Evolutionary conservation across 768 basidiomycete genomes (phyloP).

Genomic region (Tephrocybe sp.): DNA sequence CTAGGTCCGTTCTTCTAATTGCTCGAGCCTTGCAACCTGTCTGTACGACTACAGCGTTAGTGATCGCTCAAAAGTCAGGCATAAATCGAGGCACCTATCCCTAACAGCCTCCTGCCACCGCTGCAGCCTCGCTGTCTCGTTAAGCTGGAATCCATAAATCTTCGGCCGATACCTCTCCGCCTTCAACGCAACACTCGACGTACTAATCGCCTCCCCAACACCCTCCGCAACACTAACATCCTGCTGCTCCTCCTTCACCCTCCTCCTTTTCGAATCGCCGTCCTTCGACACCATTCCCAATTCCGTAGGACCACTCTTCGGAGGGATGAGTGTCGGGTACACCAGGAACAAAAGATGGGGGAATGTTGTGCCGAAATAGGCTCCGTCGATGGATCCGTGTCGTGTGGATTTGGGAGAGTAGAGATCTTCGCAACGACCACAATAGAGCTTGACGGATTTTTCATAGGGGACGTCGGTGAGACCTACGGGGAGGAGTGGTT

Average conservation of each 20-base stretch:
- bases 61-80: background rate
- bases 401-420: constrained; percentile 97
- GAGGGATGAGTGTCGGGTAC: constrained; percentile 89
- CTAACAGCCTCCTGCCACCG: constrained; percentile 94
- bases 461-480: constrained; percentile 97
- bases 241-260: constrained; percentile 47
- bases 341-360: constrained; percentile 97
- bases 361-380: constrained; percentile 98
- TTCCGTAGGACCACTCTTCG: constrained; percentile 58
- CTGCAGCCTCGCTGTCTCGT: constrained; percentile 90
- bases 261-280: constrained; percentile 33
- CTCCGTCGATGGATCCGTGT: constrained; percentile 96
- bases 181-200: constrained; percentile 80
- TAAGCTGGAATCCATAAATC: constrained; percentile 95
- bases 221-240: constrained; percentile 55
- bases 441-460: constrained; percentile 98
- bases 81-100: constrained; percentile 54
- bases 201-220: constrained; percentile 68
- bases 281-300: constrained; percentile 24
- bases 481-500: constrained; percentile 94
- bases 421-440: constrained; percentile 97
- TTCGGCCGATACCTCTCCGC: constrained; percentile 90
- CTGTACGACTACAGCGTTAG: constrained; percentile 21
- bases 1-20: constrained; percentile 7
- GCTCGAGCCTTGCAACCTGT: constrained; percentile 49